Conservation (phyloP, 345 rosid genomes). For the Cardamine occulta region DNA sequence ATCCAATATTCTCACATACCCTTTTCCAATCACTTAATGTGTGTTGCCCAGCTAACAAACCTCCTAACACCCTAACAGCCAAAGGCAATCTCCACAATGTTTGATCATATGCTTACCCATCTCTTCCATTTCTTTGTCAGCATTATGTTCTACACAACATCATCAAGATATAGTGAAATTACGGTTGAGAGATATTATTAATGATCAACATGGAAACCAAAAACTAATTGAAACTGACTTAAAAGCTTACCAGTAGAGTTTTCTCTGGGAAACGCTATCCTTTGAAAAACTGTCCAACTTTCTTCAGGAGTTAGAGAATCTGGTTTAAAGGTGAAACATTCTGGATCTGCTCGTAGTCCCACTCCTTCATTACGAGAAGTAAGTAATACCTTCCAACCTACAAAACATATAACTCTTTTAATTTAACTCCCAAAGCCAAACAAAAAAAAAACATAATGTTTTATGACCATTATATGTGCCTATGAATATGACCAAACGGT, state of each 20-base stretch:
- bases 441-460: too few relatives aligned
- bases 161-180: background rate
- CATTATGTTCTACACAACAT: background rate
- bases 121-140: background rate
- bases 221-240: too few relatives aligned
- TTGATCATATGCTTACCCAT: too few relatives aligned
- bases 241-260: too few relatives aligned
- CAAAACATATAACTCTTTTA: too few relatives aligned
- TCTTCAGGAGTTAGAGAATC: too few relatives aligned
- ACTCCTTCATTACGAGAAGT: slow-evolving; percentile 45
- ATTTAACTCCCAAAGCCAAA: too few relatives aligned
- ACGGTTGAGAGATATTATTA: too few relatives aligned
- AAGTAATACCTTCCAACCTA: slow-evolving; percentile 48
- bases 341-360: slow-evolving; percentile 1
- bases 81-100: slow-evolving; percentile 14
- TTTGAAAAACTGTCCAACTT: too few relatives aligned
- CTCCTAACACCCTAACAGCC: slow-evolving; percentile 18
- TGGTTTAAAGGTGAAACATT: background rate
- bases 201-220: too few relatives aligned
- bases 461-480: too few relatives aligned
- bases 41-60: background rate
- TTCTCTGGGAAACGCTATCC: too few relatives aligned
- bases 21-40: background rate
- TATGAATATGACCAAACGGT: slow-evolving; percentile 25
- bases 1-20: background rate